A percentile compares a stretch with the other conserved stretches of the same genome.
These are phyloP conservation scores for Pseudogymnoascus pannorum DNA, from an alignment of 2,329 filamentous ascomycete genomes.

Conservation along the genomic window DNA sequence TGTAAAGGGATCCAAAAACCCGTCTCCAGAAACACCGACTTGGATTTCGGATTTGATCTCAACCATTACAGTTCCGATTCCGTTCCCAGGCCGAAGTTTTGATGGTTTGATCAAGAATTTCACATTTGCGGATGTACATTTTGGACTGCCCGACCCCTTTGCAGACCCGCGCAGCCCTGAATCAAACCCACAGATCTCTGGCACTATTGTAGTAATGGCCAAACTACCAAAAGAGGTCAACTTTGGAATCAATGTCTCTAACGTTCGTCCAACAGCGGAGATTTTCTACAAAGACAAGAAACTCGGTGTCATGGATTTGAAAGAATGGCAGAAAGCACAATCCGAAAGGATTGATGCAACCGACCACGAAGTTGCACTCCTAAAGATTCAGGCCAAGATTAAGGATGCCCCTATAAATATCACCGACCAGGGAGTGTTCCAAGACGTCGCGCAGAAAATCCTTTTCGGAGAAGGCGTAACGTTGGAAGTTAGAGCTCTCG, in stretches of 20 bases:
- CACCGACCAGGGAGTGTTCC: conserved; percentile 71
- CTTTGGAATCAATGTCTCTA: conserved; percentile 70
- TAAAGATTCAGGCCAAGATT: conserved; percentile 71
- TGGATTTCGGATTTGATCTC: conserved; percentile 79
- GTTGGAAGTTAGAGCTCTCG: conserved; percentile 67
- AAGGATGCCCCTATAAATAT: conserved; percentile 75
- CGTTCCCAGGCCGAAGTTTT: conserved; percentile 74
- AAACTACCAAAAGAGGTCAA: conserved; percentile 79
- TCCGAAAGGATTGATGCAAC: conserved; percentile 61
- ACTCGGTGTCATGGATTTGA: conserved; percentile 72
- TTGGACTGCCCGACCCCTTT: conserved; percentile 72
- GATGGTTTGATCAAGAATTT: conserved; percentile 84
- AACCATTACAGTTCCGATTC: conserved; percentile 75
- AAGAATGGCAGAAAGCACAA: conserved; percentile 76
- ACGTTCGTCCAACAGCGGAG: conserved; percentile 69
- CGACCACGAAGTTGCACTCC: conserved; percentile 48
- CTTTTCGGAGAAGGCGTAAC: conserved; percentile 62
- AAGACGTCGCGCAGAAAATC: conserved; percentile 71
- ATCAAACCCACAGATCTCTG: conserved; percentile 71
- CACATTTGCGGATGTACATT: conserved; percentile 76
- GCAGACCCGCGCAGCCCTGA: conserved; percentile 68
- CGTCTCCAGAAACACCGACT: conserved; percentile 59
- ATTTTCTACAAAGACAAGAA: conserved; percentile 72
- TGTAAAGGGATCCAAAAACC: conserved; percentile 68
- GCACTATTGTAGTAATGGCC: conserved; percentile 72